Base-by-base conservation (phyloP, 2,329 filamentous ascomycete species). In the Cladorrhinum sp. region DNA sequence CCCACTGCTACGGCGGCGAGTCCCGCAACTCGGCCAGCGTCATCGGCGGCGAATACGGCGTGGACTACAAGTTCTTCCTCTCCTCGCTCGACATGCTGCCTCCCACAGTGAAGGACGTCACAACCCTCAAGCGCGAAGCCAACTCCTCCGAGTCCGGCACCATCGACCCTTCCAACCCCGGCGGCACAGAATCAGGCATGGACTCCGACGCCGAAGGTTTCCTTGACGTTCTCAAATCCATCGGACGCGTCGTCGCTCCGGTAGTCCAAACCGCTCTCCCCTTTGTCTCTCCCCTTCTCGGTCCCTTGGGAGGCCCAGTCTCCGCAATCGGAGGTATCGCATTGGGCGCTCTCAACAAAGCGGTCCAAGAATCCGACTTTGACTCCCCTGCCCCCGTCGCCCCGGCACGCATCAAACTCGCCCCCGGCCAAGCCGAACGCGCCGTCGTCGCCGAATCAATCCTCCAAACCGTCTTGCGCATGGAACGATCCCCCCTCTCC, bases 11-110 rank as follows among this genome's bases (percentile, higher is more conserved):
- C 23, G 49, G 49, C 24, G 49, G 49, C 8, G 49, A 52, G 21
- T 68, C 67, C 1, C 64, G 16, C 1, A 70, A 70, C 50, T 65
- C 66, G 26, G 70, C 67, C 14, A 71, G 64, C 54, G 48, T 69
- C 1, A 71, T 71, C 24, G 58, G 60, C 9, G 65, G 65, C 1
- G 9, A 48, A 0, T 57, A 64, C 12, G 69, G 69, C 0, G 70
- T 66, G 28, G 46, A 66, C 28, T 70, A 68, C 58, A 46, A 53
- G 1, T 49, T 49, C 39, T 49, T 57, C 24, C 8, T 57, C 6
- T 20, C 42, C 8, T 36, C 39, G 1, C 42, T 57, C 30, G 2
- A 4, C 1, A 18, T 18, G 20, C 49, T 52, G 7, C 49, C 49
- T 24, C 23, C 49, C 23, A 30, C 49, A 8, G 49, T 52, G 8